A percentile compares a stretch with the other conserved stretches of the same genome.
Evolutionary conservation across 2,329 filamentous ascomycete species (phyloP).

Genomic region (Ophiostoma sp.): DNA sequence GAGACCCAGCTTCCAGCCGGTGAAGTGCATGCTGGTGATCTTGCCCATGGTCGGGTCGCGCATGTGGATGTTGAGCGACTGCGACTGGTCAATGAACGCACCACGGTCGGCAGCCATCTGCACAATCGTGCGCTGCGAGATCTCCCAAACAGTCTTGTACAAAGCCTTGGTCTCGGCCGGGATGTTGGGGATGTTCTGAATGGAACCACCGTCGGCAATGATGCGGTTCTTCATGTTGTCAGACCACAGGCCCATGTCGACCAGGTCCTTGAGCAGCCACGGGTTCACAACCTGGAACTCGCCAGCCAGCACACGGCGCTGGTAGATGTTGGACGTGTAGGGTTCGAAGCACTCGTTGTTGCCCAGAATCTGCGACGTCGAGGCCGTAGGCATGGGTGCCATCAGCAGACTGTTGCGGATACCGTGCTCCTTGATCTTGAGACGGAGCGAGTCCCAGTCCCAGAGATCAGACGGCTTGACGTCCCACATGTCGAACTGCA

Average conservation of each 20-base stretch:
- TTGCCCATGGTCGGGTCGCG: slow-evolving; percentile 99
- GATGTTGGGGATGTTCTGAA: slow-evolving; percentile 97
- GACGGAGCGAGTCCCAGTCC: slow-evolving; percentile 91
- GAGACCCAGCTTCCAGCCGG: slow-evolving; percentile 97
- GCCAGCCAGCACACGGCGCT: slow-evolving; percentile 92
- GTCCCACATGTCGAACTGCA: slow-evolving; percentile 99
- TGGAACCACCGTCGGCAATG: slow-evolving; percentile 92
- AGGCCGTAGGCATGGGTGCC: slow-evolving; percentile 97
- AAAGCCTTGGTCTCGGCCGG: slow-evolving; percentile 92
- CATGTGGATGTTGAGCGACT: slow-evolving; percentile 99
- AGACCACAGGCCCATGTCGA: slow-evolving; percentile 97
- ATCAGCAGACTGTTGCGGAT: slow-evolving; percentile 93
- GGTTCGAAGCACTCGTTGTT: slow-evolving; percentile 99
- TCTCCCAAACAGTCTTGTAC: slow-evolving; percentile 99
- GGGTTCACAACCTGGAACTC: slow-evolving; percentile 99
- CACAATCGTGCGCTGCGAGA: slow-evolving; percentile 90
- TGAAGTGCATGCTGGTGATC: slow-evolving; percentile 99
- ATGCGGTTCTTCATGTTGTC: slow-evolving; percentile 99
- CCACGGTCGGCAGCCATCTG: slow-evolving; percentile 98
- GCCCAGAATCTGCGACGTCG: slow-evolving; percentile 94
- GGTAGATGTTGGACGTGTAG: slow-evolving; percentile 99
- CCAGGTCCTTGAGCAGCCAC: slow-evolving; percentile 96
- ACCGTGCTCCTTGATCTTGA: slow-evolving; percentile 87
- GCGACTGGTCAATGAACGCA: slow-evolving; percentile 98
- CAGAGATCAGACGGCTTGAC: slow-evolving; percentile 91